phyloP scores from a whole-genome alignment of 352 stramenopile genomes.

The Globisporangium viniferum region DNA sequence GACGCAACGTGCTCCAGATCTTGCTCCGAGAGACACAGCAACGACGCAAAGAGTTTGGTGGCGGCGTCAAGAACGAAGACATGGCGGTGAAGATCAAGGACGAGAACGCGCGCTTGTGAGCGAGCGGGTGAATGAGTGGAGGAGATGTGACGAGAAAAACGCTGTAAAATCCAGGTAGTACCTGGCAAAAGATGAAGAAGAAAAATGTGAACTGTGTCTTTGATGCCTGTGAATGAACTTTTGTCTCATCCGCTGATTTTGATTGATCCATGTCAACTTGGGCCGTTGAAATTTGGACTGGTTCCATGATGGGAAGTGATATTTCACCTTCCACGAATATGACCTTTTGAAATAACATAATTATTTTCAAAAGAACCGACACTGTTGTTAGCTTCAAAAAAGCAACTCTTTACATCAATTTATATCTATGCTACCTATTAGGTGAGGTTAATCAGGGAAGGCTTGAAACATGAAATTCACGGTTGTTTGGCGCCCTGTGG shows the following conservation, averaged over 20 bases:
- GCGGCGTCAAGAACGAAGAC: neutral
- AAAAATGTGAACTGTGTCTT: neutral
- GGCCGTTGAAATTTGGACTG: neutral
- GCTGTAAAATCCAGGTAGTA: neutral
- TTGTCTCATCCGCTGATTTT: no score
- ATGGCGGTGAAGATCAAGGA: neutral
- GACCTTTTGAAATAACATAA: neutral
- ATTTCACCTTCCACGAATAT: neutral
- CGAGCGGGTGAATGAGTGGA: neutral
- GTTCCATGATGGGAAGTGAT: neutral
- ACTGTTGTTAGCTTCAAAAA: neutral
- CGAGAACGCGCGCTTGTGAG: neutral
- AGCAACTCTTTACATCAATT: neutral
- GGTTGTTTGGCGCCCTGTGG: neutral
- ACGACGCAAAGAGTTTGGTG: neutral
- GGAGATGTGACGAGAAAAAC: neutral
- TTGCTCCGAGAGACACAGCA: slow-evolving; percentile 14
- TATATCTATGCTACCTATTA: neutral
- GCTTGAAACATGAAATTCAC: neutral
- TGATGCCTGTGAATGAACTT: neutral
- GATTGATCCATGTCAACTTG: no score
- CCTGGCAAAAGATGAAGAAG: neutral
- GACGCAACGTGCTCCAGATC: slow-evolving; percentile 14
- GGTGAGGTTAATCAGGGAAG: neutral
- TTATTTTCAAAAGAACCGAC: no score